Base-by-base conservation (phyloP, 1,284 basidiomycete genomes). In the Rhodotorula sp. region DNA sequence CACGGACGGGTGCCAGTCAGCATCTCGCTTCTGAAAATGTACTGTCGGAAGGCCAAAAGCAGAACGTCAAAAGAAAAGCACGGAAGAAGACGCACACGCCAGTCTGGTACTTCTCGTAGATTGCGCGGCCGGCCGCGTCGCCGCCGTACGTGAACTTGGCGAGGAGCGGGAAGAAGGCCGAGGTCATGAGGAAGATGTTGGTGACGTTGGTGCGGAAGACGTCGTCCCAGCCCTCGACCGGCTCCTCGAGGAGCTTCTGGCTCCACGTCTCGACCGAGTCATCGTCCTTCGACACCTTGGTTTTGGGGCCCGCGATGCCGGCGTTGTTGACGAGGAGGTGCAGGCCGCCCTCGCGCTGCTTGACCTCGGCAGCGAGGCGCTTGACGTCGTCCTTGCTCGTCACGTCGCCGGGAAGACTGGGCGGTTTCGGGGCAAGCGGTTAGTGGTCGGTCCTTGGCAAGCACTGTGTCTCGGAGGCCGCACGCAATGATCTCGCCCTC, bases 101-200 rank as follows among this genome's bases (percentile, higher is more conserved):
- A 14, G 89, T 87, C 23, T 84, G 84, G 19, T 77, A 73, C 23
- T 77, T 88, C 73, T 85, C 83, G 57, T 68, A 64, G 52, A 88
- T 87, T 45, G 89, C 90, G n/a, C 44, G 52, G 8, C 70, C 70
- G 0, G 57, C 57, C 1, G 66, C 5, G n/a, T 72, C 70, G 3
- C 50, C 50, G 16, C 70, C 70, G 41, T 55, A 48, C 3, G 66
- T 68, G 55, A 62, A 68, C 74, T 87, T 88, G 63, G 87, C 86
- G 44, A 92, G 85, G 34, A 92, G 82, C 9, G 88, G 90, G 54
- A 91, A 81, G 81, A 91, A 91, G 0, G 89, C 90, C 13, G 86
- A 86, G 0, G 90, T 89, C 65, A 88, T 85, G 79, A 91, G 91
- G 82, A 87, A 91, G 67, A 88, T 82, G 25, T 57, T 64, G 19